Evolutionary conservation across 345 rosid species (phyloP).

Genomic region (Linum usitatissimum): DNA sequence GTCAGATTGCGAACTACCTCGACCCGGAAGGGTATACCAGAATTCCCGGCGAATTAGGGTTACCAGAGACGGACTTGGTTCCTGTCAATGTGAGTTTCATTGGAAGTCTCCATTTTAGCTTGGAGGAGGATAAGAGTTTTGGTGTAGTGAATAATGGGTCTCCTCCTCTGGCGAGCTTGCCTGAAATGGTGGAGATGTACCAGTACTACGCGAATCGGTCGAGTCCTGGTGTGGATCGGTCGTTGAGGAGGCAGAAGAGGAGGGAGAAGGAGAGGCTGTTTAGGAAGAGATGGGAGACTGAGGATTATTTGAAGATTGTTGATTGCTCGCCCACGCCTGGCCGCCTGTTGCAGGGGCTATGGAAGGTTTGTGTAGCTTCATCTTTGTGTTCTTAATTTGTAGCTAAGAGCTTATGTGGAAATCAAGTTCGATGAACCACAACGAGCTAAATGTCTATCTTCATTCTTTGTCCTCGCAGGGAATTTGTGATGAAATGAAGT

Average conservation of each 20-base stretch:
- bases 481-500: conserved; percentile 41
- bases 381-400: neutral
- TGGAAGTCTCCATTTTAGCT: conserved; percentile 48
- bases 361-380: conserved; percentile 50
- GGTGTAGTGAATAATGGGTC: conserved; percentile 12
- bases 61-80: conserved; percentile 29
- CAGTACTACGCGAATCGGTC: conserved; percentile 63
- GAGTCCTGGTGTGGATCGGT: conserved; percentile 49
- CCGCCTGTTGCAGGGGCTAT: conserved; percentile 77
- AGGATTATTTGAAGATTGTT: conserved; percentile 65
- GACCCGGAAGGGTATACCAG: conserved; percentile 36
- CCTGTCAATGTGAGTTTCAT: conserved; percentile 62
- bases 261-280: conserved; percentile 68
- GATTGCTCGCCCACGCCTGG: conserved; percentile 53
- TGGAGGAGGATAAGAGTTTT: conserved; percentile 48
- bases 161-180: conserved; percentile 34
- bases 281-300: conserved; percentile 64
- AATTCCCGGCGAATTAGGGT: conserved; percentile 18
- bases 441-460: neutral
- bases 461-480: conserved; percentile 47
- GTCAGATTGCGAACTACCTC: conserved; percentile 39
- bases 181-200: conserved; percentile 62
- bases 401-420: neutral
- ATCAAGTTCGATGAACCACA: neutral
- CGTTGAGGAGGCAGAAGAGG: conserved; percentile 61